Conservation (phyloP, 345 rosid genomes). For the Salix udensis region DNA sequence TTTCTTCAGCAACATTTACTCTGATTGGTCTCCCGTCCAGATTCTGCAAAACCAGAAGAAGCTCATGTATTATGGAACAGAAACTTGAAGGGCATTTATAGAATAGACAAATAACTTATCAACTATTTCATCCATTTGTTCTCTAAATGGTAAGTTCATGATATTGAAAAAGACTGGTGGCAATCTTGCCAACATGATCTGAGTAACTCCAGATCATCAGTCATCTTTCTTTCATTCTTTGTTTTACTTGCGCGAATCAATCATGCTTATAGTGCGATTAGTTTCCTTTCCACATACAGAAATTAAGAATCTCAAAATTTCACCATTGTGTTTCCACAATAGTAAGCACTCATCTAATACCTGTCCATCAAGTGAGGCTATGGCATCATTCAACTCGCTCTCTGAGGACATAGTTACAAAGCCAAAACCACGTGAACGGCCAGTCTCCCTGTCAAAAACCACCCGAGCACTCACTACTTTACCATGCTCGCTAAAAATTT, state of each 20-base stretch:
- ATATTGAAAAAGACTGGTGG: neutral
- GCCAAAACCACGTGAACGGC: slow-evolving; percentile 96
- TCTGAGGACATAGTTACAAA: slow-evolving; percentile 80
- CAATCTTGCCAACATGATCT: neutral
- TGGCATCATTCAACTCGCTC: slow-evolving; percentile 75
- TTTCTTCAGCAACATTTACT: slow-evolving; percentile 79
- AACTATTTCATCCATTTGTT: neutral
- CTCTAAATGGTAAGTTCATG: neutral
- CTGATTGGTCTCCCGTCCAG: slow-evolving; percentile 88
- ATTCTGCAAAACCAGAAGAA: slow-evolving; percentile 44
- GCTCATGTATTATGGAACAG: neutral
- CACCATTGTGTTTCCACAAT: neutral
- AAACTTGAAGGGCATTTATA: neutral
- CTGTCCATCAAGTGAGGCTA: slow-evolving; percentile 93
- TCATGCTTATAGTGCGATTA: neutral
- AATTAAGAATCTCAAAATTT: neutral
- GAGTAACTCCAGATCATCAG: neutral
- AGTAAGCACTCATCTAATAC: slow-evolving; percentile 31
- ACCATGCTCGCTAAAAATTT: slow-evolving; percentile 82
- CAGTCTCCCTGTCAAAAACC: slow-evolving; percentile 74
- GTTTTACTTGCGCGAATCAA: neutral
- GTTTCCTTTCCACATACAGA: neutral
- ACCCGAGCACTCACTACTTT: slow-evolving; percentile 81
- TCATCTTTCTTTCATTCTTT: neutral
- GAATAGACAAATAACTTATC: neutral